Base-by-base conservation (phyloP, 2,329 filamentous ascomycete species). In the Xylaria sp. region DNA sequence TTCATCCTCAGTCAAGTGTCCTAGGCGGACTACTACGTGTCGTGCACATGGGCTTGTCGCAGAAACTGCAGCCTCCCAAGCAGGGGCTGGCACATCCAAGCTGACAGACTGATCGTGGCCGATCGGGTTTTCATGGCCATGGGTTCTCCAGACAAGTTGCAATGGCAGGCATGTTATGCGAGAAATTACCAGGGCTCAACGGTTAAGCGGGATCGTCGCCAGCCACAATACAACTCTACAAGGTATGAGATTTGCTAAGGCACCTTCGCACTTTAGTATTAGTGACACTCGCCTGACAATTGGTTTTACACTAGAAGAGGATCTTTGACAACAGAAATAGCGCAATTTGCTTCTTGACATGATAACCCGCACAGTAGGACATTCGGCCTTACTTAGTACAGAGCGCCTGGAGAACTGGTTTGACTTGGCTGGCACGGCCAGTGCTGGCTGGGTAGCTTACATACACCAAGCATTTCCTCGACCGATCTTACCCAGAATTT, bases 181-280 rank as follows among this genome's bases (percentile, higher is more conserved):
- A 66, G 69, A 63, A 70, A 69, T 69, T 65, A 65, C 70, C 41
- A 65, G 70, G 70, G 68, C 69, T 66, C 48, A 66, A 72, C 69
- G 70, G 69, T 72, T 71, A 72, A 71, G 70, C 70, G 70, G 70
- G 70, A 72, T 70, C 65, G 63, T 66, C 66, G 70, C 70, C 70
- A 72, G 68, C 70, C 70, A 72, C 70, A 66, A 72, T 72, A 69
- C 70, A 46, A 72, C 70, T 65, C 63, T 69, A 69, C 59, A 54
- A 65, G 57, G 51, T 60, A 50, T 51, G 52, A 59, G 39, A 46
- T 61, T 51, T 59, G 39, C 25, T 61, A 51, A 37, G n/a, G 48
- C 15, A 50, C 34, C 46, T 52, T 59, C 46, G 54, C 34, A 34
- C 23, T 28, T 23, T n/a, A 31, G 31, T 46, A 51, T 48, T 63